These are phyloP conservation scores for Suillus weaverae DNA, from an alignment of 768 basidiomycete species.

Conservation along the genomic window DNA sequence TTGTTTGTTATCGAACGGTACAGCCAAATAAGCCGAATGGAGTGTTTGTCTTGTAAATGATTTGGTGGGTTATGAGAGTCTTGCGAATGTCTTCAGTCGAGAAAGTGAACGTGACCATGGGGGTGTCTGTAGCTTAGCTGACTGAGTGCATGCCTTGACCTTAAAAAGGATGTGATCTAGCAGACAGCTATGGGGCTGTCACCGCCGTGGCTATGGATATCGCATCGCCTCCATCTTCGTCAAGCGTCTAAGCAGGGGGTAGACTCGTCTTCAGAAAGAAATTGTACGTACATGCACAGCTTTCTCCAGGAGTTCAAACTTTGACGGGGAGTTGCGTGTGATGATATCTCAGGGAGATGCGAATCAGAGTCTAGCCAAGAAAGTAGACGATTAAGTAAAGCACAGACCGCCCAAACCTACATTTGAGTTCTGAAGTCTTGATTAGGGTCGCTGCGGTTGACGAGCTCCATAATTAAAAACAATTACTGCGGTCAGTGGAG, in stretches of 20 bases:
- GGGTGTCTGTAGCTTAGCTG: background rate
- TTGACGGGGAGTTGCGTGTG: background rate
- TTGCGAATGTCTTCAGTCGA: constrained; percentile 3
- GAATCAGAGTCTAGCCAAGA: background rate
- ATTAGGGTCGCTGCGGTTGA: background rate
- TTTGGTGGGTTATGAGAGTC: constrained; percentile 7
- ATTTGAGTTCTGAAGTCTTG: background rate
- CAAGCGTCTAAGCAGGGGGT: background rate
- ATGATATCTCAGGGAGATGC: background rate
- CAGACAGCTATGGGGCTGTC: background rate
- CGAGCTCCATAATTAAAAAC: background rate
- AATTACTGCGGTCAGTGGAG: background rate
- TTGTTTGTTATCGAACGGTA: constrained; percentile 21
- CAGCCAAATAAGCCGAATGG: constrained; percentile 9
- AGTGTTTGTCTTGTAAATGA: constrained; percentile 4
- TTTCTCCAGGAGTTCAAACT: background rate
- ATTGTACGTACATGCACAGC: background rate
- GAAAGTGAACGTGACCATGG: background rate
- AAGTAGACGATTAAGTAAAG: background rate
- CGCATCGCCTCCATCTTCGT: background rate
- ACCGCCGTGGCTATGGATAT: background rate
- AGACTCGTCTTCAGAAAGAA: background rate
- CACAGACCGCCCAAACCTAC: background rate
- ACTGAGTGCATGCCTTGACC: background rate
- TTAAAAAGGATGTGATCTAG: background rate